Conservation (phyloP, 2,329 filamentous ascomycete genomes). For the Amphichorda felina region DNA sequence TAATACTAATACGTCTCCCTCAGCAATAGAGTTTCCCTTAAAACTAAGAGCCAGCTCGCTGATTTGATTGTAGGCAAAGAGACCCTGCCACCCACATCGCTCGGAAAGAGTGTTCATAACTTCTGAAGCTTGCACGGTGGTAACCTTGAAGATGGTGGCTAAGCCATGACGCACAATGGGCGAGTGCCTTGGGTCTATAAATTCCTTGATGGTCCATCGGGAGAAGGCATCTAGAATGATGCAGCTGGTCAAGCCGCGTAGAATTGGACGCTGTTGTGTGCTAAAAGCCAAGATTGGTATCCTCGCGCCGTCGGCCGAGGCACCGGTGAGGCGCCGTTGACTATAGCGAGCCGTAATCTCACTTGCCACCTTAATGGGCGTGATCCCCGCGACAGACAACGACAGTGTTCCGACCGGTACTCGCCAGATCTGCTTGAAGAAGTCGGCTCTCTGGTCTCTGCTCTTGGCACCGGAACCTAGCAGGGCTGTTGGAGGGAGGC, state of each 20-base stretch:
- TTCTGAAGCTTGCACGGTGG: constrained; percentile 1
- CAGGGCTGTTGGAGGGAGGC: constrained; percentile 11
- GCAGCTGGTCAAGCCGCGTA: constrained; percentile 8
- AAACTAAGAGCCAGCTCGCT: constrained; percentile 8
- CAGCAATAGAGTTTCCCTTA: constrained; percentile 12
- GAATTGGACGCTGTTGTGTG: constrained; percentile 13
- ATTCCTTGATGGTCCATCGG: background rate
- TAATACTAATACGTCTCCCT: constrained; percentile 13
- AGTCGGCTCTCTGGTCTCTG: constrained; percentile 10
- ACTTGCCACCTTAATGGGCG: background rate
- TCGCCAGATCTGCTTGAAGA: constrained; percentile 13
- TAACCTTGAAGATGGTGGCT: constrained; percentile 6
- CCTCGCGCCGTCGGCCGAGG: background rate
- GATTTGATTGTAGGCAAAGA: constrained; percentile 13
- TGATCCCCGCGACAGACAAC: constrained; percentile 9
- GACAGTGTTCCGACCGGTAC: constrained; percentile 13
- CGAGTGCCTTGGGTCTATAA: constrained; percentile 4
- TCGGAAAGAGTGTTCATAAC: constrained; percentile 11
- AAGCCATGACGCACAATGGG: constrained; percentile 4
- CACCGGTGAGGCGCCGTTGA: background rate
- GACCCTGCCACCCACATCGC: constrained; percentile 15
- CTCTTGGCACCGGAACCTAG: constrained; percentile 11
- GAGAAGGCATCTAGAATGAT: constrained; percentile 8
- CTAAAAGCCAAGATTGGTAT: constrained; percentile 11
- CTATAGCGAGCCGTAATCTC: background rate